Conservation (phyloP, 306 rosid species). For the Cicer bijugum region DNA sequence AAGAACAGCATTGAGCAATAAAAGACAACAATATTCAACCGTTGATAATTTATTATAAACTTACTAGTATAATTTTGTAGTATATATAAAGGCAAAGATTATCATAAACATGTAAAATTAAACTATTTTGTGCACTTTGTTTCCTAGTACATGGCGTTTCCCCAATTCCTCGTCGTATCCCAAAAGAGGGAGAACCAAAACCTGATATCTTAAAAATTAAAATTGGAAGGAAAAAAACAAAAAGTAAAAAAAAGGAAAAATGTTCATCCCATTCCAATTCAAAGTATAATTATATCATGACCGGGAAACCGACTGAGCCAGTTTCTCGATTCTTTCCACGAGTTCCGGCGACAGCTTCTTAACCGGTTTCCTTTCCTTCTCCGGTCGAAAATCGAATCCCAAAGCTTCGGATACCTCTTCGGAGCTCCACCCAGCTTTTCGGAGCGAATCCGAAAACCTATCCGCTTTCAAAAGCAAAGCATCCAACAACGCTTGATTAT, state of each 20-base stretch:
- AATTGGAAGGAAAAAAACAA: not conserved
- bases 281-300: slow-evolving; percentile 45
- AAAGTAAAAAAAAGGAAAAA: slow-evolving; percentile 1
- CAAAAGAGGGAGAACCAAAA: slow-evolving; percentile 47
- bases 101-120: slow-evolving; percentile 35
- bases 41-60: slow-evolving; percentile 14
- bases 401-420: slow-evolving; percentile 89
- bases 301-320: slow-evolving; percentile 89
- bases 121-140: slow-evolving; percentile 50
- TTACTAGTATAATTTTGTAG: slow-evolving; percentile 1
- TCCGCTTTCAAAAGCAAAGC: slow-evolving; percentile 82
- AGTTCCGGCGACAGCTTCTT: slow-evolving; percentile 87
- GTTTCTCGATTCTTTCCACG: slow-evolving; percentile 74
- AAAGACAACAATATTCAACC: not conserved
- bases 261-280: slow-evolving; percentile 29
- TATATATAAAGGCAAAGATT: slow-evolving; percentile 21
- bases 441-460: slow-evolving; percentile 76
- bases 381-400: slow-evolving; percentile 91
- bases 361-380: slow-evolving; percentile 76
- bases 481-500: slow-evolving; percentile 84
- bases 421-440: slow-evolving; percentile 98
- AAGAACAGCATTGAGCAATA: no score
- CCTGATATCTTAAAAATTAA: slow-evolving; percentile 39
- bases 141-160: slow-evolving; percentile 59
- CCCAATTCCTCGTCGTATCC: slow-evolving; percentile 40